These are phyloP conservation scores for Mortierella claussenii DNA, from an alignment of 192 early-diverging fungal species.

Conservation along the genomic window DNA sequence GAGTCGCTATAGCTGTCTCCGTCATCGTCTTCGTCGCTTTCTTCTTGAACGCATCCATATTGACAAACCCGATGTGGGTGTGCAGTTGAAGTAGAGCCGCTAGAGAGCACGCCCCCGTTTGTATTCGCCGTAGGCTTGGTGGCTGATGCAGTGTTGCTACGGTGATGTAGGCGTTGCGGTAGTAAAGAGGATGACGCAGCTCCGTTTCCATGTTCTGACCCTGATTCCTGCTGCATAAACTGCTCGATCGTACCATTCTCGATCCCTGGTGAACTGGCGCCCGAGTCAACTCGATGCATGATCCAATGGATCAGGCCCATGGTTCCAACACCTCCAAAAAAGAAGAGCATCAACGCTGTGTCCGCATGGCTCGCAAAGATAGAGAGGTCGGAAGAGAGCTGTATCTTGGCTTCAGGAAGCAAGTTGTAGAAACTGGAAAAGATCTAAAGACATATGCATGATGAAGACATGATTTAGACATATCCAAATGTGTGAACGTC, in stretches of 20 bases:
- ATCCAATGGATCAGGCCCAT: slow-evolving; percentile 49
- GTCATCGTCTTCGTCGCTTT: slow-evolving; percentile 14
- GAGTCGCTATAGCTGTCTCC: slow-evolving; percentile 45
- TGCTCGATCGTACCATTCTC: slow-evolving; percentile 38
- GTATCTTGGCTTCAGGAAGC: slow-evolving; percentile 46
- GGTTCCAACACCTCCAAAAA: slow-evolving; percentile 30
- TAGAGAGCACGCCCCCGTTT: neutral
- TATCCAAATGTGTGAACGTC: too few species aligned
- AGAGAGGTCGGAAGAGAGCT: slow-evolving; percentile 41
- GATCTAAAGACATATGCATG: slow-evolving; percentile 15
- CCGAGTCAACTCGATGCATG: slow-evolving; percentile 37
- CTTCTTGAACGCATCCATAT: slow-evolving; percentile 16
- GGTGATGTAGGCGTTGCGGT: neutral
- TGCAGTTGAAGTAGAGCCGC: neutral
- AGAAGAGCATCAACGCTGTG: slow-evolving; percentile 35
- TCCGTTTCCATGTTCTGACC: too few species aligned
- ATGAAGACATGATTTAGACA: neutral
- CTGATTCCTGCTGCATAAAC: slow-evolving; percentile 34
- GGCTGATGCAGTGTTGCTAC: neutral
- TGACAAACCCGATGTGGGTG: neutral
- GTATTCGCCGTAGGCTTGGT: neutral
- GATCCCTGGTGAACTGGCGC: slow-evolving; percentile 28
- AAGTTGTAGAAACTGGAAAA: slow-evolving; percentile 52
- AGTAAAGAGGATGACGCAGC: too few species aligned
- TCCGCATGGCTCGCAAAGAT: slow-evolving; percentile 37